Conservation (phyloP, 2,329 filamentous ascomycete genomes). For the Talaromyces funiculosus region DNA sequence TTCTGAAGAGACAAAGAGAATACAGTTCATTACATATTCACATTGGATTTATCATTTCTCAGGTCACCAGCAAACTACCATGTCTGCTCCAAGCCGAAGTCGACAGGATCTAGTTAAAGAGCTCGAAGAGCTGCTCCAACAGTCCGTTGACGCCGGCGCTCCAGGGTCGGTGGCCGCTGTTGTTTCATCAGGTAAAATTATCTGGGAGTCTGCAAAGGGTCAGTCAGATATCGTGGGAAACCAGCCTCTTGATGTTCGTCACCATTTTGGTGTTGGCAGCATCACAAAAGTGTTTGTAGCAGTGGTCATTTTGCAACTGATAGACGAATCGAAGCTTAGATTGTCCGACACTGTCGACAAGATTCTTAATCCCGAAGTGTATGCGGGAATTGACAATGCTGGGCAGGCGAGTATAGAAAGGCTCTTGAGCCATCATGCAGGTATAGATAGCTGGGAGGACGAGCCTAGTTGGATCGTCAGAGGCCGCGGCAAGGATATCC, state of each 20-base stretch:
- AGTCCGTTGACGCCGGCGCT: background rate
- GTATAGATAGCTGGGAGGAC: background rate
- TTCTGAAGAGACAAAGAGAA: too few relatives aligned
- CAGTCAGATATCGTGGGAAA: background rate
- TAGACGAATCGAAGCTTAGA: background rate
- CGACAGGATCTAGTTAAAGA: background rate
- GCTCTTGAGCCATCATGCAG: background rate
- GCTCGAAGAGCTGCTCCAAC: background rate
- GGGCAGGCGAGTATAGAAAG: background rate
- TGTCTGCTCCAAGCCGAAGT: background rate
- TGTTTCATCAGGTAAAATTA: background rate
- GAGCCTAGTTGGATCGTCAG: background rate
- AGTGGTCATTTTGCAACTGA: background rate
- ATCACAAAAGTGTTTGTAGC: background rate
- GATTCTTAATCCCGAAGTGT: background rate
- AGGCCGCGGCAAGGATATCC: background rate
- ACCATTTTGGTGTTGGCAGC: background rate
- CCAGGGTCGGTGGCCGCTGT: background rate
- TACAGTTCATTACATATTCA: too few relatives aligned
- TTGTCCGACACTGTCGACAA: background rate
- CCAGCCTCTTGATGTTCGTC: background rate
- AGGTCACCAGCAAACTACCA: background rate
- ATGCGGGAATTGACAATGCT: background rate
- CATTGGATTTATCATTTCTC: too few relatives aligned
- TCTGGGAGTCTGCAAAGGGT: background rate